Evolutionary conservation across 1,284 basidiomycete genomes (phyloP), one percentile per base, ranked within the genome.

Genomic region (Malassezia cuniculi): DNA sequence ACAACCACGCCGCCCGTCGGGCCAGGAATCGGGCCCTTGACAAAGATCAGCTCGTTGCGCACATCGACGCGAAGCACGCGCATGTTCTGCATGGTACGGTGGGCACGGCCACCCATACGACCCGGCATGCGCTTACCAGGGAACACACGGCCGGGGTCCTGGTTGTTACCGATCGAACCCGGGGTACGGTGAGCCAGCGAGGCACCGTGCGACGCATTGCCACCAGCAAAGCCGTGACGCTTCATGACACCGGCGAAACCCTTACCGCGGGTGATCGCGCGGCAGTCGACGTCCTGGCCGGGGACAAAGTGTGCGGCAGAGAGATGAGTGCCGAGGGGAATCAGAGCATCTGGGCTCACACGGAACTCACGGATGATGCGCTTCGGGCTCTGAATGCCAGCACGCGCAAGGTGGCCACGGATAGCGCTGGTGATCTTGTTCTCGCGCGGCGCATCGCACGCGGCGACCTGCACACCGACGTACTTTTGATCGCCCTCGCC

Each of bases 71-170:
- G 81, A 43, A 90, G 76, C 24, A 95, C 85, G 1, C 80, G 71
- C 20, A 95, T 77, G 34, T 59, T 97, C 67, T 90, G 86, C 9
- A 77, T 75, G 20, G 61, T 65, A 26, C 51, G 48, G 39, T 57
- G 52, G 38, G 50, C 46, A 32, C 52, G 55, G 45, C 79, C 81
- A 39, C 93, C 93, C 75, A 94, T 81, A 31, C 81, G 80, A 31
- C 90, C 93, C 7, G 90, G 80, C 90, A 95, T 97, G 73, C 94
- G 95, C 72, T 89, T 94, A 28, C 90, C 90, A 12, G 89, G 89
- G 73, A 84, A 85, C 11, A 94, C 76, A 64, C 87, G 78, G 36
- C 87, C 89, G 25, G 89, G 89, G 62, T 93, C 85, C 47, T 65
- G 62, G 69, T 93, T 84, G 60, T 83, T 82, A 70, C 93, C 93